Percentiles rank a stretch among this genome's conserved stretches.
These are phyloP conservation scores for Chlamydomonas sphaeroides DNA, from an alignment of 139 green algal species.

Conservation along the genomic window DNA sequence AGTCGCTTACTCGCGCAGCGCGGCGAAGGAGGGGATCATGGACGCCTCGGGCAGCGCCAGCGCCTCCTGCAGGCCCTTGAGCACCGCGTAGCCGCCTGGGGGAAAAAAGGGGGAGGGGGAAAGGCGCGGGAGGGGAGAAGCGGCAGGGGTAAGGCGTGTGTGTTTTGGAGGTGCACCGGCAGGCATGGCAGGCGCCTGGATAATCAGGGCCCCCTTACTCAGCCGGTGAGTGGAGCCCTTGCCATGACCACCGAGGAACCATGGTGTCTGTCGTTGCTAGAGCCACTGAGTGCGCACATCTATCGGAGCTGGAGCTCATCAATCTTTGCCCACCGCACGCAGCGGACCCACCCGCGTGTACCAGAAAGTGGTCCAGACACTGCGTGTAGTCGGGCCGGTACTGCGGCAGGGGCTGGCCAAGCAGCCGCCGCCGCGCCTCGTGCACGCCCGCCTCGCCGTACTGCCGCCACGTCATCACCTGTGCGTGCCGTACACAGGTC, in stretches of 20 bases:
- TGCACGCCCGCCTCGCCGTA: conserved; percentile 52
- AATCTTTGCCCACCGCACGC: no score
- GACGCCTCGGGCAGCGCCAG: conserved; percentile 54
- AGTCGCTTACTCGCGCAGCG: conserved; percentile 36
- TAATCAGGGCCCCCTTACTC: no score
- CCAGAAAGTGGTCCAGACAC: conserved; percentile 64
- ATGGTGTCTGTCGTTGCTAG: no score
- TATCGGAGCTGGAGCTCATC: no score
- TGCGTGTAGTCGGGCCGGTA: conserved; percentile 65
- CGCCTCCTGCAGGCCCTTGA: conserved; percentile 67
- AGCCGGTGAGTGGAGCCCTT: no score
- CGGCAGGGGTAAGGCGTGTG: background rate
- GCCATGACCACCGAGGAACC: no score
- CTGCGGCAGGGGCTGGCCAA: conserved; percentile 11
- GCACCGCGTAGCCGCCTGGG: conserved; percentile 69
- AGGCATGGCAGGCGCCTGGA: no score
- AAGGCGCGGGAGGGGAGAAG: background rate
- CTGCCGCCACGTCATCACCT: conserved; percentile 67
- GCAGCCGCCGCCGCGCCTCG: background rate
- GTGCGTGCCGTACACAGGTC: no score
- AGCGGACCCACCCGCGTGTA: conserved; percentile 56
- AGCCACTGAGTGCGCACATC: no score
- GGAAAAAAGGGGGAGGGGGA: background rate
- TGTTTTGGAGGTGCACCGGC: no score
- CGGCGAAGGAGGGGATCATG: conserved; percentile 66